Base-by-base conservation (phyloP, 257 asterid species). In the Solanum pinnatisectum region DNA sequence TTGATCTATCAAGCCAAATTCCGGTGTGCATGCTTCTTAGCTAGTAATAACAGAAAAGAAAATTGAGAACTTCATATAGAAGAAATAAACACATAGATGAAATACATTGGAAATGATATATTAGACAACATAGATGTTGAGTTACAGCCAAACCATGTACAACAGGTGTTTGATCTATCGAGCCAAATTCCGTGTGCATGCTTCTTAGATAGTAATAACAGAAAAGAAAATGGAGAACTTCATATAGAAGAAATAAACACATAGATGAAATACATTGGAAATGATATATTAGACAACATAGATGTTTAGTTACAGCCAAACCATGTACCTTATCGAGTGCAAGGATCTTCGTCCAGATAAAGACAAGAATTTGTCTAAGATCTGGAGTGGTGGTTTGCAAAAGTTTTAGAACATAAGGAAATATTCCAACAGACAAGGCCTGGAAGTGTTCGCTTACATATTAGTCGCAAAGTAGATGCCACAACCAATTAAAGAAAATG, bases 361-460 rank as follows among this genome's bases (percentile, higher is more conserved):
- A 97, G 88, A 96, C 99, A 87, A 97, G 98, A 91, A 97, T 97
- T 89, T 97, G 99, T 87, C 98, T 91, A 87, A 97, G 97, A 93
- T 97, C 99, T 36, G 98, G 98, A 52, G 98, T 96, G 82, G 95
- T 94, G 27, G 99, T 97, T 91, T 96, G 99, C 92, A 97, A 91
- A 42, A 97, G 99, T 94, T 97, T 97, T 89, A 97, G 84, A 87
- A 97, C 99, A 86, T 95, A 97, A 68, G 99, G 99, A 92, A 97
- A 97, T 94, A 97, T 96, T 83, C 99, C 99, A 65, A 97, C 99
- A 27, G 99, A 96, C 88, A 97, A 93, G 86, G 99, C 99, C 99
- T 96, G 91, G 86, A 83, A 36, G 90, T 33, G 32, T 73, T 81
- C 33, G 42, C 33, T 20, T 39, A 85, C 42, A 42, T 72, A 87